Evolutionary conservation across 2,329 filamentous ascomycete species (phyloP), one percentile per base, ranked within the genome.

Genomic region (Emydomyces testavorans): DNA sequence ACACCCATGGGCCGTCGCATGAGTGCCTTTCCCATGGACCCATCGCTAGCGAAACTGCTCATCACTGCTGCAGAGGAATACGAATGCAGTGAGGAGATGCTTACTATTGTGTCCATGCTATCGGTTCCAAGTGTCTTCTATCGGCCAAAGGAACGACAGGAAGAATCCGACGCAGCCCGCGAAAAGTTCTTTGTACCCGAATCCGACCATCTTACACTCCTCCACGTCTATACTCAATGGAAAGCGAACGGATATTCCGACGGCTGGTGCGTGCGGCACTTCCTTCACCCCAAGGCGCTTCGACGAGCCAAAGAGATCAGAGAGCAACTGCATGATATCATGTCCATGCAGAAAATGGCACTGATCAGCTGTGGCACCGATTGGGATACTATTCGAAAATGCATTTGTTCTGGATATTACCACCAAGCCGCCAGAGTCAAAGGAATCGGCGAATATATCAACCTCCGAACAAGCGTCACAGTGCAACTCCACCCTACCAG

Each of bases 101-200:
- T 95, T 18, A 96, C 89, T 0, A 96, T 98, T 41, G 92, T 98
- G 18, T 90, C 88, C 20, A 96, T 98, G 92, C 77, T 98, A 6
- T 94, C 87, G 0, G 92, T 98, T 0, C 92, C 92, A 7, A 93
- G 83, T 53, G 92, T 96, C 23, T 98, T 96, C 68, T 96, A 95
- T 69, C 80, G 93, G 5, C 92, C 92, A 2, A 95, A 94, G 63
- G 93, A 98, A 65, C 83, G 92, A 1, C 85, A 94, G 59, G 92
- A 98, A 61, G 92, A 98, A 69, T 92, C 90, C 4, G 92, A 98
- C 60, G 82, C 89, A 0, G 89, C 92, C 28, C 80, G 90, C 23
- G 92, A 98, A 64, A 96, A 96, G 65, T 98, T 98, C 67, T 96
- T 94, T 69, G 92, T 98, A 6, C 88, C 92, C 23, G 92, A 98